phyloP scores from a whole-genome alignment of 257 asterid species.

The Solanum tacnaense region DNA sequence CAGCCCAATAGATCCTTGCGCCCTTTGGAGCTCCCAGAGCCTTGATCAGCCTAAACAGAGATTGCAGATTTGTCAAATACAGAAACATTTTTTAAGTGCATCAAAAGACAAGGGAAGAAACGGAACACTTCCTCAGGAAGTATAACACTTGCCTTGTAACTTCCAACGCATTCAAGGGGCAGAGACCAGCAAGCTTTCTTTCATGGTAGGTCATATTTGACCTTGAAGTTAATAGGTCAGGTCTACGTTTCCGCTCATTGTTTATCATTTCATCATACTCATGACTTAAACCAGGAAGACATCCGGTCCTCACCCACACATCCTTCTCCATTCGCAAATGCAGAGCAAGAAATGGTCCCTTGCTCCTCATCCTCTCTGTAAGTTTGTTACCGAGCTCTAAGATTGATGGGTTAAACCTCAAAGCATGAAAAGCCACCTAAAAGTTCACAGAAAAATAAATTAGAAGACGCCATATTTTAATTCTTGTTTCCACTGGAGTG shows the following conservation, averaged over 20 bases:
- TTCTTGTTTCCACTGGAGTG: background rate
- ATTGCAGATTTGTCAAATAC: background rate
- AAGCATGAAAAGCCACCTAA: conserved; percentile 82
- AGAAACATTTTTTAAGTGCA: background rate
- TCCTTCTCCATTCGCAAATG: conserved; percentile 92
- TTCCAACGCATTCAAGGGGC: conserved; percentile 76
- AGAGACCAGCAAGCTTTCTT: conserved; percentile 71
- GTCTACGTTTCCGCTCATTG: conserved; percentile 54
- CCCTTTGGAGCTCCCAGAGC: conserved; percentile 77
- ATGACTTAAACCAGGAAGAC: conserved; percentile 69
- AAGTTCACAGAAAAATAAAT: background rate
- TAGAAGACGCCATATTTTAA: background rate
- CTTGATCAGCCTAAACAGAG: conserved; percentile 54
- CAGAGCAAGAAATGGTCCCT: conserved; percentile 78
- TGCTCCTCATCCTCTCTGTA: conserved; percentile 67
- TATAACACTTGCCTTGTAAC: conserved; percentile 38
- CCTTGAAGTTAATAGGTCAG: conserved; percentile 67
- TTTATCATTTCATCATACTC: conserved; percentile 54
- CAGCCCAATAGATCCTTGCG: conserved; percentile 78
- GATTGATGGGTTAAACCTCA: conserved; percentile 62
- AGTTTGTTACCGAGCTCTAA: conserved; percentile 56
- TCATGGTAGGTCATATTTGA: conserved; percentile 73
- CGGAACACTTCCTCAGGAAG: background rate
- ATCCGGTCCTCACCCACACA: conserved; percentile 92
- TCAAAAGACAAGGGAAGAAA: background rate